These are phyloP conservation scores for Xylaria grammica DNA, from an alignment of 495 filamentous ascomycete species.

Conservation along the genomic window DNA sequence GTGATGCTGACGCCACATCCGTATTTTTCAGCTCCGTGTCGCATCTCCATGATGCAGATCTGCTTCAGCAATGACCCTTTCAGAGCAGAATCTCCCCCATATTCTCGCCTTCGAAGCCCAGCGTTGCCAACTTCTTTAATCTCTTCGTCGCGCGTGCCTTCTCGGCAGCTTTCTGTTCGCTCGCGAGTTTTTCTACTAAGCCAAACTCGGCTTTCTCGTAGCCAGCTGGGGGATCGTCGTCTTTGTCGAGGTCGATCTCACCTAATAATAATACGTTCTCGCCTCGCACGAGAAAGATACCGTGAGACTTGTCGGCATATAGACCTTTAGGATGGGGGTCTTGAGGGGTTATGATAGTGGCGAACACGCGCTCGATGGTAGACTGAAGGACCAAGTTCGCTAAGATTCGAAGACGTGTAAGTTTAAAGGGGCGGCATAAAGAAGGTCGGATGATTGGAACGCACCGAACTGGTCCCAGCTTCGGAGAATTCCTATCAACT, in stretches of 20 bases:
- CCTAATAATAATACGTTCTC: constrained; percentile 92
- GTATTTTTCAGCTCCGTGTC: constrained; percentile 4
- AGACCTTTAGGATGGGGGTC: constrained; percentile 47
- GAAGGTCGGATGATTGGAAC: constrained; percentile 26
- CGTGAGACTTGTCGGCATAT: constrained; percentile 81
- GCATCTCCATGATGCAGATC: not conserved
- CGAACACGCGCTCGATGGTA: constrained; percentile 85
- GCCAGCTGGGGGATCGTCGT: constrained; percentile 80
- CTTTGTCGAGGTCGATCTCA: constrained; percentile 94
- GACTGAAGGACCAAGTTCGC: constrained; percentile 94
- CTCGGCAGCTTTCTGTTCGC: constrained; percentile 67
- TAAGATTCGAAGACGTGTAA: constrained; percentile 39
- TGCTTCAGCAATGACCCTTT: constrained; percentile 25
- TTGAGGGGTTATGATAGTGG: constrained; percentile 41
- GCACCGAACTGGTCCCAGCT: constrained; percentile 99
- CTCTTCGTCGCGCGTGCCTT: constrained; percentile 75
- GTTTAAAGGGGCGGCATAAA: constrained; percentile 13
- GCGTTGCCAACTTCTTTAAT: constrained; percentile 66
- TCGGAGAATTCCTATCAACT: constrained; percentile 87
- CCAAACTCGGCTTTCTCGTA: constrained; percentile 69
- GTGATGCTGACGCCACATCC: constrained; percentile 7
- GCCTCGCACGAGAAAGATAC: constrained; percentile 86
- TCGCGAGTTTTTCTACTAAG: constrained; percentile 73
- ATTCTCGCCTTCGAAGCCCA: constrained; percentile 90
- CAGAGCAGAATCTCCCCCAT: constrained; percentile 75